phyloP scores from a whole-genome alignment of 768 basidiomycete genomes.

The Tubosaeta sp. region DNA sequence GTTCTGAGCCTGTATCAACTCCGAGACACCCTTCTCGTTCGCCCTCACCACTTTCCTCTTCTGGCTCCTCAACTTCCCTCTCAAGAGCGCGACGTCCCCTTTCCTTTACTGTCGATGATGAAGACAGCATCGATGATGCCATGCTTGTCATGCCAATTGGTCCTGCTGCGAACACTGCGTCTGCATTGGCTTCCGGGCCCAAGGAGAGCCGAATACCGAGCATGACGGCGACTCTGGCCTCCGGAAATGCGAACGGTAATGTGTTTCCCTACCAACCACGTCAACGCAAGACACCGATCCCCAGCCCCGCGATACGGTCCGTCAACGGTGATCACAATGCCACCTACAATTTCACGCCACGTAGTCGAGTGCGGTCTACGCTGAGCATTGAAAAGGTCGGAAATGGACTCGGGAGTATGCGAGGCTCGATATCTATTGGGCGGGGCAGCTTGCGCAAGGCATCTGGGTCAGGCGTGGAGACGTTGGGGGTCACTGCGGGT shows the following conservation, averaged over 20 bases:
- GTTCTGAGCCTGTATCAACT: constrained; percentile 52
- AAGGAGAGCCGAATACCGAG: constrained; percentile 13
- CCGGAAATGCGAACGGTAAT: constrained; percentile 6
- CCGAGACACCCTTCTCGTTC: constrained; percentile 21
- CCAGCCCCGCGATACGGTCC: constrained; percentile 28
- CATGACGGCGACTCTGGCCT: constrained; percentile 24
- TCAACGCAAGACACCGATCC: constrained; percentile 34
- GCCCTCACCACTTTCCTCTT: constrained; percentile 25
- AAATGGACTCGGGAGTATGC: constrained; percentile 31
- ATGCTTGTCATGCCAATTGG: constrained; percentile 73
- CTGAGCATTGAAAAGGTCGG: constrained; percentile 56
- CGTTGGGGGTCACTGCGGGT: constrained; percentile 66
- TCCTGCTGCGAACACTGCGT: constrained; percentile 27
- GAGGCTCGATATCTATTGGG: constrained; percentile 64
- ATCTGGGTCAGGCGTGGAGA: constrained; percentile 71
- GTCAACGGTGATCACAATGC: constrained; percentile 31
- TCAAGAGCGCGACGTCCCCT: constrained; percentile 19
- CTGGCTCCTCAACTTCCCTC: constrained; percentile 20
- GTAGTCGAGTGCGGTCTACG: constrained; percentile 49
- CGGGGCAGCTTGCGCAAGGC: constrained; percentile 58
- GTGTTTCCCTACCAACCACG: constrained; percentile 36
- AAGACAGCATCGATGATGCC: constrained; percentile 73
- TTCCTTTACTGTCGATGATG: constrained; percentile 44
- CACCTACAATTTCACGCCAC: constrained; percentile 29
- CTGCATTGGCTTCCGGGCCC: constrained; percentile 3